Evolutionary conservation across 495 filamentous ascomycete species (phyloP), one percentile per base, ranked within the genome.

Genomic region (Pyrenopolyporus hunteri): DNA sequence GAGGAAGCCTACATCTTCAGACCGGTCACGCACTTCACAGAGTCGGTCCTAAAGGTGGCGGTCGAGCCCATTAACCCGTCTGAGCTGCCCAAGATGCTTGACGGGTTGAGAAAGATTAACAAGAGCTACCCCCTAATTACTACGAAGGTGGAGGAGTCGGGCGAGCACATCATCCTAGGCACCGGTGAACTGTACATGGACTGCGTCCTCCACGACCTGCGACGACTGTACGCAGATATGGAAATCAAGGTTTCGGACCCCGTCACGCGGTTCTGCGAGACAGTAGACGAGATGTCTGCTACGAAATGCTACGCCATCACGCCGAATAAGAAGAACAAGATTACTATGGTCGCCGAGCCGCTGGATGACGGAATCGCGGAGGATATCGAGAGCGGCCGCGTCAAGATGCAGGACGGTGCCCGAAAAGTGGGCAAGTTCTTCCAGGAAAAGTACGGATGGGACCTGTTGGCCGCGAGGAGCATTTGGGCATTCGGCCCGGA

Each of bases 401-500:
- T 98, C 60, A 90, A 80, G 59, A 96, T 98, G 77, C 92, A 89
- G 68, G 94, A 97, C 71, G 92, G 94, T 2, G 89, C 93, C 39
- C 87, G 95, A 46, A 92, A 91, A 73, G 92, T 94, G 16, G 95
- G 92, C 56, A 92, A 93, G 66, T 98, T 94, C 78, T 98, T 98
- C 72, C 92, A 97, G 75, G 91, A 97, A 42, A 95, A 92, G 64
- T 96, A 98, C 69, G 93, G 91, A 58, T 98, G 93, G 90, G 94
- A 98, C 76, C 83, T 97, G 56, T 83, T 98, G 36, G 93, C 94
- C 10, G 89, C 89, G 23, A 82, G 94, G 70, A 97, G 92, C 72
- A 97, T 98, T 68, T 98, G 94, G 94, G 95, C 95, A 9, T 98
- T 98, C 76, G 94, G 94, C 1, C 95, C 94, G 17, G 93, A 98